These are phyloP conservation scores for Paxillus involutus DNA, from an alignment of 768 basidiomycete species.

Conservation along the genomic window DNA sequence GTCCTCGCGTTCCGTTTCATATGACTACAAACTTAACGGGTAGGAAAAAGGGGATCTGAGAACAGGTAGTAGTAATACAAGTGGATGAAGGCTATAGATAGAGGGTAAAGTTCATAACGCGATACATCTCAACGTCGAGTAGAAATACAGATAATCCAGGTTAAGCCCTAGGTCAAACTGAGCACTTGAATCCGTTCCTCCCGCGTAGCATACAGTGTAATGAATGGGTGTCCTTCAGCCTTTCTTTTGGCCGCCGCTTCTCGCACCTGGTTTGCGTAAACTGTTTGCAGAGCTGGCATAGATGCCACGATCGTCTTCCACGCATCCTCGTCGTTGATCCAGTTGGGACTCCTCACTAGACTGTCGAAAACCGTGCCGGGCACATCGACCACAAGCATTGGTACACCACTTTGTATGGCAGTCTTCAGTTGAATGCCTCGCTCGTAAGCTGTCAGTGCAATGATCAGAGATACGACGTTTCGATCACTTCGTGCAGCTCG, in stretches of 20 bases:
- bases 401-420: slow-evolving; percentile 58
- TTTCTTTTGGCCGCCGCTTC: slow-evolving; percentile 65
- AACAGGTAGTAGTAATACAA: too few species aligned
- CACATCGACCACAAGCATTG: slow-evolving; percentile 74
- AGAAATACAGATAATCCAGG: neutral
- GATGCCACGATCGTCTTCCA: slow-evolving; percentile 60
- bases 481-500: neutral
- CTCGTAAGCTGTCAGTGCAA: slow-evolving; percentile 54
- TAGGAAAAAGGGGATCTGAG: too few species aligned
- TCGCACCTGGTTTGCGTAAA: slow-evolving; percentile 67
- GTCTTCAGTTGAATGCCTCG: slow-evolving; percentile 56
- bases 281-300: slow-evolving; percentile 57
- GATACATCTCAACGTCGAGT: too few species aligned
- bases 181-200: slow-evolving; percentile 72
- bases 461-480: neutral
- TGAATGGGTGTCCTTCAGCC: slow-evolving; percentile 59
- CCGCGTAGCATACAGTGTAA: slow-evolving; percentile 64
- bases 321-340: slow-evolving; percentile 74
- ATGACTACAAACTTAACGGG: too few species aligned
- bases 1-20: too few species aligned
- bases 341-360: slow-evolving; percentile 54
- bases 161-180: slow-evolving; percentile 29
- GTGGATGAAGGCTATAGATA: too few species aligned
- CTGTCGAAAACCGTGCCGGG: slow-evolving; percentile 57
- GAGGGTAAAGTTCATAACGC: too few species aligned